These are phyloP conservation scores for Emmonsia crescens DNA, from an alignment of 2,329 filamentous ascomycete species.

Conservation along the genomic window DNA sequence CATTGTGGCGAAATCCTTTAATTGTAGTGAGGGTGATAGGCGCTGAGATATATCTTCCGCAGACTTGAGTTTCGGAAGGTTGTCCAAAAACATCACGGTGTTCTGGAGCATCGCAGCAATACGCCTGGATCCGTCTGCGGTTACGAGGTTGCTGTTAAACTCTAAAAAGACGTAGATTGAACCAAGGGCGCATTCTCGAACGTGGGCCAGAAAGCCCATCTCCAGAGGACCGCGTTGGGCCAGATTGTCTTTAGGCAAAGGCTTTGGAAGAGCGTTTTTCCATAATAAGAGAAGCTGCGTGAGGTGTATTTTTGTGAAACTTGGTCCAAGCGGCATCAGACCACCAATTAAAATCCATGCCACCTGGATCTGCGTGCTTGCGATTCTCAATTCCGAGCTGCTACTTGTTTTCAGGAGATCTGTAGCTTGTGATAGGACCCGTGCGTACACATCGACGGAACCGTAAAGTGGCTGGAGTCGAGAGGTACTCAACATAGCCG, in stretches of 20 bases:
- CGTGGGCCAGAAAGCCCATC: conserved; percentile 84
- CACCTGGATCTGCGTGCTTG: conserved; percentile 90
- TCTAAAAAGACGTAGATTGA: conserved; percentile 87
- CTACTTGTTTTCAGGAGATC: conserved; percentile 85
- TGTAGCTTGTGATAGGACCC: conserved; percentile 82
- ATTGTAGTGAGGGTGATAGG: conserved; percentile 71
- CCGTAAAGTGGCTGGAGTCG: conserved; percentile 82
- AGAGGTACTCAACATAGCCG: conserved; percentile 82
- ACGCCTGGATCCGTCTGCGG: conserved; percentile 84
- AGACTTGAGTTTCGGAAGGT: conserved; percentile 69
- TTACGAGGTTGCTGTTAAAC: conserved; percentile 84
- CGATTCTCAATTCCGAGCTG: conserved; percentile 79
- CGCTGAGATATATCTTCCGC: conserved; percentile 79
- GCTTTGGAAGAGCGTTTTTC: conserved; percentile 95
- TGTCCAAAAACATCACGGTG: conserved; percentile 79
- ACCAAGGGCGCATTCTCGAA: conserved; percentile 85
- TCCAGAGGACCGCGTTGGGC: conserved; percentile 74
- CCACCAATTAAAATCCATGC: conserved; percentile 96
- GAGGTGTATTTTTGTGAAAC: conserved; percentile 97
- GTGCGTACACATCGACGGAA: conserved; percentile 88
- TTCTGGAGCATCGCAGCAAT: conserved; percentile 93
- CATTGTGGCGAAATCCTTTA: conserved; percentile 87
- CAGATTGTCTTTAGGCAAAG: conserved; percentile 84
- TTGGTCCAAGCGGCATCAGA: conserved; percentile 89
- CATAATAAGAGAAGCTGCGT: conserved; percentile 86